phyloP scores from a whole-genome alignment of 805 yeast species.

The Pichia eremophila region DNA sequence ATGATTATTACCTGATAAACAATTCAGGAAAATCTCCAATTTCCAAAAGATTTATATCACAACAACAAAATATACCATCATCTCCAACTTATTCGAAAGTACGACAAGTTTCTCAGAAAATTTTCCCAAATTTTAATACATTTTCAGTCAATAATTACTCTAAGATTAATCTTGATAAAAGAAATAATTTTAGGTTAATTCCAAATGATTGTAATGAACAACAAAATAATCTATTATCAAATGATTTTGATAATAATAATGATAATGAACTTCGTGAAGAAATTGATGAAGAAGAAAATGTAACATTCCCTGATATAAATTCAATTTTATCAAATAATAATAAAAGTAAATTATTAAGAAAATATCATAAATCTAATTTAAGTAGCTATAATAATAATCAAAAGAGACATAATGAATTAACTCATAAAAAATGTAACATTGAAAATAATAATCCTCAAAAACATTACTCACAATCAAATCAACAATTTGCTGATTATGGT shows the following conservation, averaged over 20 bases:
- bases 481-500: not conserved
- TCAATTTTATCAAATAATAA: constrained; percentile 16
- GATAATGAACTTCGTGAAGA: constrained; percentile 8
- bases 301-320: constrained; percentile 17
- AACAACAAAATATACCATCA: constrained; percentile 1
- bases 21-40: constrained; percentile 3
- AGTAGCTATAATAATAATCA: not conserved
- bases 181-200: not conserved
- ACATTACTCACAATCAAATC: not conserved
- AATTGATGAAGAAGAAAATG: constrained; percentile 1
- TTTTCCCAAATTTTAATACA: constrained; percentile 11
- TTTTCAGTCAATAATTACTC: not conserved
- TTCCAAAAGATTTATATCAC: not conserved
- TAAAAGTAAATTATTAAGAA: not conserved
- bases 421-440: not conserved
- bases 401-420: not conserved
- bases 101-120: constrained; percentile 21
- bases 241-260: not conserved
- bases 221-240: not conserved
- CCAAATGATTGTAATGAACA: not conserved
- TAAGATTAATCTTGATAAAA: not conserved
- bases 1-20: not conserved
- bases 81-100: constrained; percentile 18
- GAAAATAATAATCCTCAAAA: not conserved
- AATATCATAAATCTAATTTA: not conserved